These are phyloP conservation scores for Neonectria magnoliae DNA, from an alignment of 2,329 filamentous ascomycete genomes.

Conservation along the genomic window DNA sequence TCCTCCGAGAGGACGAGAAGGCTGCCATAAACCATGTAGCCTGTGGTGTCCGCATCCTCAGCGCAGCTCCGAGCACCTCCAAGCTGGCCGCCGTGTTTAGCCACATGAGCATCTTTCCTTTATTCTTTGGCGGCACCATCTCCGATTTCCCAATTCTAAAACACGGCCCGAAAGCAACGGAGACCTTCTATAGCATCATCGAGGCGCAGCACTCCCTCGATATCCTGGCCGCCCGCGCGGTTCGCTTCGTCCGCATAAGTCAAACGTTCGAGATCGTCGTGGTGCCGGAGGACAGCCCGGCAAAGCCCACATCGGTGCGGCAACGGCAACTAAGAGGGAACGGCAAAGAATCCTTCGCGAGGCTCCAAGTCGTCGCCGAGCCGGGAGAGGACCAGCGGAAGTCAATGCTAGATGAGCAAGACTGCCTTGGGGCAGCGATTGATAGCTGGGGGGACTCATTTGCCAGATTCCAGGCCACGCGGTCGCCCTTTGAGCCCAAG, in stretches of 20 bases:
- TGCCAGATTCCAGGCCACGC: conserved; percentile 16
- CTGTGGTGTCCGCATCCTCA: conserved; percentile 51
- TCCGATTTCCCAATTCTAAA: conserved; percentile 20
- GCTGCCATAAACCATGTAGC: conserved; percentile 50
- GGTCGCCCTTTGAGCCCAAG: not conserved
- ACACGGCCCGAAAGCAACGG: not conserved
- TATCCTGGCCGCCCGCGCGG: conserved; percentile 38
- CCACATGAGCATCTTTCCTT: conserved; percentile 52
- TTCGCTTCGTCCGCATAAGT: conserved; percentile 44
- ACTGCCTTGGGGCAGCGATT: conserved; percentile 34
- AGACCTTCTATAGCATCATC: conserved; percentile 24
- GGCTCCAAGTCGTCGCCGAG: conserved; percentile 29
- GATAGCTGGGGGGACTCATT: conserved; percentile 46
- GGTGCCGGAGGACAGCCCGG: not conserved
- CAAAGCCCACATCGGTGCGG: too few species aligned
- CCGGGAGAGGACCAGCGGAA: conserved; percentile 23
- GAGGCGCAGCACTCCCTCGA: conserved; percentile 47
- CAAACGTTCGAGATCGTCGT: not conserved
- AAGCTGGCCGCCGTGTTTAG: conserved; percentile 50
- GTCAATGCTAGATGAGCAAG: conserved; percentile 37
- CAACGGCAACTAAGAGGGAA: too few species aligned
- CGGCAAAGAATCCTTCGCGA: conserved; percentile 29
- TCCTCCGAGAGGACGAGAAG: conserved; percentile 50
- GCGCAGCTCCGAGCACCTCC: conserved; percentile 35
- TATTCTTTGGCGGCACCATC: conserved; percentile 47